Evolutionary conservation across 441 rosid species (phyloP).

Genomic region (Eutrema salsugineum): DNA sequence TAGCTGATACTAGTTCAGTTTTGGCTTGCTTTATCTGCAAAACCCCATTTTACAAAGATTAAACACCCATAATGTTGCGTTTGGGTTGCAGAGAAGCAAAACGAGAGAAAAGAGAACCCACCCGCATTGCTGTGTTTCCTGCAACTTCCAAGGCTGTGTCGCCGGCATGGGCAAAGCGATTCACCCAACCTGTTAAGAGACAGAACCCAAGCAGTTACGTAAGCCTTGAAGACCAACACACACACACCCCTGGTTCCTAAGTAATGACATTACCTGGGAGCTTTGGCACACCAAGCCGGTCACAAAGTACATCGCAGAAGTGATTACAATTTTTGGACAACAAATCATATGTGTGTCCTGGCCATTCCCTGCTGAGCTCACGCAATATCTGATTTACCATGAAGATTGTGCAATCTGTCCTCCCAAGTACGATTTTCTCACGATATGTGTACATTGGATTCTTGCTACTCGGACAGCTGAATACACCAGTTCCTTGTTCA

Average conservation of each 20-base stretch:
- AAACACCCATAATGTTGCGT: neutral
- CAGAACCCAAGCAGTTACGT: neutral
- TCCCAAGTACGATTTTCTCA: slow-evolving; percentile 82
- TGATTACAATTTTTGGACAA: slow-evolving; percentile 93
- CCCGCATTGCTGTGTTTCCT: slow-evolving; percentile 88
- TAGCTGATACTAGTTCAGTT: slow-evolving; percentile 92
- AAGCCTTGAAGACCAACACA: neutral
- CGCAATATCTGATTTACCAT: slow-evolving; percentile 80
- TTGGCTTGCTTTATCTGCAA: slow-evolving; percentile 95
- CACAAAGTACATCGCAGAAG: slow-evolving; percentile 90
- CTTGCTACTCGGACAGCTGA: slow-evolving; percentile 80
- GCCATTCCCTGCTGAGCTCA: slow-evolving; percentile 94
- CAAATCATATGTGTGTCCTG: slow-evolving; percentile 76
- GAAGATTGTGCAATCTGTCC: slow-evolving; percentile 51
- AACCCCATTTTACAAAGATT: slow-evolving; percentile 8
- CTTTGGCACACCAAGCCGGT: slow-evolving; percentile 83
- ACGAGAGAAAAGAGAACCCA: slow-evolving; percentile 31
- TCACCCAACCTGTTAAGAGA: slow-evolving; percentile 83
- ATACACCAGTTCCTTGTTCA: slow-evolving; percentile 93
- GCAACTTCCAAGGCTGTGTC: slow-evolving; percentile 96
- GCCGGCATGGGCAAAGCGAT: slow-evolving; percentile 97
- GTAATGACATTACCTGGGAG: slow-evolving; percentile 66
- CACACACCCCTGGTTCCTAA: neutral
- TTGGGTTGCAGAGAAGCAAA: neutral
- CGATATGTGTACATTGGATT: slow-evolving; percentile 96